phyloP scores from a whole-genome alignment of 2,329 filamentous ascomycete species.

The Colletotrichum shisoi region DNA sequence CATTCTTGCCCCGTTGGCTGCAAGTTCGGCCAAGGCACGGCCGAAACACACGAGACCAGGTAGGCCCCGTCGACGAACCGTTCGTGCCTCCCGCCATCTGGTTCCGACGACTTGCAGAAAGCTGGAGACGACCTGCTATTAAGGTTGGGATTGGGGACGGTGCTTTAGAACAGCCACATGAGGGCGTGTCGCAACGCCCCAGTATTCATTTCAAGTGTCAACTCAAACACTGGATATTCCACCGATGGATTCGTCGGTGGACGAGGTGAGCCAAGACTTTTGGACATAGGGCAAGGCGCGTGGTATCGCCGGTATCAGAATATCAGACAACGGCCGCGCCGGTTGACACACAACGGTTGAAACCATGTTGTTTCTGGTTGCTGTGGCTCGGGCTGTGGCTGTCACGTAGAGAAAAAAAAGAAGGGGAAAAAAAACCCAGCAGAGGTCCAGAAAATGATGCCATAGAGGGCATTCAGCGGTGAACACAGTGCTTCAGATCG shows the following conservation, averaged over 20 bases:
- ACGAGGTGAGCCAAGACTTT: background rate
- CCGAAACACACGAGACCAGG: constrained; percentile 19
- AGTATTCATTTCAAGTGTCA: background rate
- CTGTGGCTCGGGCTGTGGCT: constrained; percentile 24
- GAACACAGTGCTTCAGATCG: background rate
- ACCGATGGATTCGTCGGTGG: background rate
- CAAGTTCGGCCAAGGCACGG: constrained; percentile 22
- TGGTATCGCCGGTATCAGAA: constrained; percentile 10
- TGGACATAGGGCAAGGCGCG: background rate
- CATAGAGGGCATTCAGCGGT: background rate
- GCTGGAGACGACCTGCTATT: background rate
- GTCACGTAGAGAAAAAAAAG: constrained; percentile 8
- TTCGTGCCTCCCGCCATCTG: background rate
- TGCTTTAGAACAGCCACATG: background rate
- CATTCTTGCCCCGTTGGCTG: constrained; percentile 7
- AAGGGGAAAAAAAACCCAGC: background rate
- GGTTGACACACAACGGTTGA: constrained; percentile 25
- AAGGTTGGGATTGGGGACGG: background rate
- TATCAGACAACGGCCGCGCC: constrained; percentile 20
- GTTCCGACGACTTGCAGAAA: background rate
- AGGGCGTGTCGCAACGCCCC: background rate
- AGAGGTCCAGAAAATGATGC: background rate
- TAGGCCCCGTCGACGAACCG: constrained; percentile 10
- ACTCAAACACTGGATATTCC: too few species aligned
- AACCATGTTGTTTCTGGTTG: constrained; percentile 19